Conservation (phyloP, 2,329 filamentous ascomycete species). For the Diaporthe velutina region DNA sequence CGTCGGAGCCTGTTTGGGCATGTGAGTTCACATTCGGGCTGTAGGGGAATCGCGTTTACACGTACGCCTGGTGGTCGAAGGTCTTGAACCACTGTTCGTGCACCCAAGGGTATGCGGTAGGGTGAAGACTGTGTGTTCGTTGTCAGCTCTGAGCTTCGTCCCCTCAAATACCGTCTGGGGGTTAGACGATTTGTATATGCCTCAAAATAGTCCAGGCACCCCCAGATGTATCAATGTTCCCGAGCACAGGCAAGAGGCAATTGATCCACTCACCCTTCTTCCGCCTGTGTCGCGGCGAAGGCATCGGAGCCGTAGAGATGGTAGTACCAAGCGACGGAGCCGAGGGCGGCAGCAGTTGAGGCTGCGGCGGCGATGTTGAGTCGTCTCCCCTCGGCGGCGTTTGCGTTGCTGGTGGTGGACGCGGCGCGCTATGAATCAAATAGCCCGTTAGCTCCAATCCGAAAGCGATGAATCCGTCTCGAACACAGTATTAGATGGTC, state of each 20-base stretch:
- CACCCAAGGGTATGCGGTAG: constrained; percentile 95
- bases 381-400: constrained; percentile 72
- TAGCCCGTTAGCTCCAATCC: constrained; percentile 29
- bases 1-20: constrained; percentile 83
- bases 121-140: constrained; percentile 78
- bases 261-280: constrained; percentile 89
- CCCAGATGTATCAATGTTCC: neutral
- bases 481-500: neutral
- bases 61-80: constrained; percentile 97
- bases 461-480: constrained; percentile 25
- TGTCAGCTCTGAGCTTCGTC: constrained; percentile 46
- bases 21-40: constrained; percentile 36
- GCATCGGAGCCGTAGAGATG: constrained; percentile 92
- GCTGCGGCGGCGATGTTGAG: constrained; percentile 89
- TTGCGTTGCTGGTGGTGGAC: constrained; percentile 80
- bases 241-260: neutral
- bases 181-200: constrained; percentile 41
- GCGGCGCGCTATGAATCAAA: constrained; percentile 66
- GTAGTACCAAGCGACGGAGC: constrained; percentile 96
- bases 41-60: constrained; percentile 44
- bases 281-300: constrained; percentile 90
- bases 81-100: constrained; percentile 94
- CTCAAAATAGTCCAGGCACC: constrained; percentile 24
- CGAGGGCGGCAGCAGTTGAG: constrained; percentile 87
- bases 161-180: constrained; percentile 22